These are phyloP conservation scores for Colletotrichum zoysiae DNA, from an alignment of 2,329 filamentous ascomycete genomes.

Conservation along the genomic window DNA sequence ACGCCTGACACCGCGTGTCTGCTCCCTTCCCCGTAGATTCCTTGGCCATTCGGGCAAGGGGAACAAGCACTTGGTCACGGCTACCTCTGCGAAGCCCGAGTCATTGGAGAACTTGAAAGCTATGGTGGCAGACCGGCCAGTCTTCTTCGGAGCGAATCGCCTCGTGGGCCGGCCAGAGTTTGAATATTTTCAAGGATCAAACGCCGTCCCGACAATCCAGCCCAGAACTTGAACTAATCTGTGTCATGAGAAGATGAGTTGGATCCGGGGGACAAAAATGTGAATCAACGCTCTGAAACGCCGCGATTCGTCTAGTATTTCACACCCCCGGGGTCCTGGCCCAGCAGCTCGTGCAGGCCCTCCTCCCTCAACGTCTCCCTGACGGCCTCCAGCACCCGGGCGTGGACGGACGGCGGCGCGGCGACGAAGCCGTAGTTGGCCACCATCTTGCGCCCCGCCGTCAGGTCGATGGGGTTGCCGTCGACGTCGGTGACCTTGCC, in stretches of 20 bases:
- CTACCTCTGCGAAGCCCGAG: no score
- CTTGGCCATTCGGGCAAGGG: no score
- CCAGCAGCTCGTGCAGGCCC: constrained; percentile 50
- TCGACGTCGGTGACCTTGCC: constrained; percentile 67
- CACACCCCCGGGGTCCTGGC: background rate
- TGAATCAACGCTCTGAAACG: background rate
- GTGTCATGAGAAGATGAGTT: background rate
- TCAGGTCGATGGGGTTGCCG: constrained; percentile 63
- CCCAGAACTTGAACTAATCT: no score
- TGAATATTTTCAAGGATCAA: background rate
- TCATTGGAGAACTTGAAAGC: no score
- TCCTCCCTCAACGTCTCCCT: constrained; percentile 51
- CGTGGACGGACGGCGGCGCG: constrained; percentile 60
- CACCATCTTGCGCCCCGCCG: constrained; percentile 61
- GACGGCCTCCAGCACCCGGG: constrained; percentile 55
- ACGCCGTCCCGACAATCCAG: background rate
- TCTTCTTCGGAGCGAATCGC: no score
- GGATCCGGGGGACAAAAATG: background rate
- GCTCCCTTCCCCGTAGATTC: no score
- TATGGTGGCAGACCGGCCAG: no score
- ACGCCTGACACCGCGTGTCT: no score
- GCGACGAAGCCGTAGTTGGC: constrained; percentile 69
- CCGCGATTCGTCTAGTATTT: background rate
- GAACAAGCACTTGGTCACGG: no score
- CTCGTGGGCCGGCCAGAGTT: no score